These are phyloP conservation scores for Tetracentron sinense DNA, from an alignment of 164 flowering plant species.

Conservation along the genomic window DNA sequence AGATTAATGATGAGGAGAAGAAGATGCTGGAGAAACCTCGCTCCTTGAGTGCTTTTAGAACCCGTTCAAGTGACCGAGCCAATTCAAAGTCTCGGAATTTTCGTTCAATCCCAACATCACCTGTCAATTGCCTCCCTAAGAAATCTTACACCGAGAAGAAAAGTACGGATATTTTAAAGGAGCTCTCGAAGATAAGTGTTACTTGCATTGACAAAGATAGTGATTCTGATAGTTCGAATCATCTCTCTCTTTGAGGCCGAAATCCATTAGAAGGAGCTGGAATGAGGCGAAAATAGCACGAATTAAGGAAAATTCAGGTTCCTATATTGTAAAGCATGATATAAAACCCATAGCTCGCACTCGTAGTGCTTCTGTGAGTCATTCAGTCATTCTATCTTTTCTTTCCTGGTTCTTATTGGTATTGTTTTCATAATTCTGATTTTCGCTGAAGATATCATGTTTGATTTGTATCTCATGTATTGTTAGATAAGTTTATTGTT, in stretches of 20 bases:
- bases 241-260: constrained; percentile 17
- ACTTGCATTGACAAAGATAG: constrained; percentile 28
- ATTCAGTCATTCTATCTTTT: background rate
- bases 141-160: constrained; percentile 16
- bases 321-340: constrained; percentile 23
- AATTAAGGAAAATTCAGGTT: constrained; percentile 23
- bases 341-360: constrained; percentile 19
- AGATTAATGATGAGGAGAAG: constrained; percentile 13
- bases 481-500: background rate
- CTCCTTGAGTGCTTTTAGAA: constrained; percentile 39
- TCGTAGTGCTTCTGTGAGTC: constrained; percentile 42
- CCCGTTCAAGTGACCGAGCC: constrained; percentile 7
- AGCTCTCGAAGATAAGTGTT: constrained; percentile 17
- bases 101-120: constrained; percentile 14
- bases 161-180: constrained; percentile 12
- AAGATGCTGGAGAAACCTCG: constrained; percentile 13
- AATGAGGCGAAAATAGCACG: constrained; percentile 20
- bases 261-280: constrained; percentile 43
- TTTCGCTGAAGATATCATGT: background rate
- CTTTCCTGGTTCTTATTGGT: background rate
- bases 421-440: background rate
- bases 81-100: constrained; percentile 1
- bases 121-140: constrained; percentile 1
- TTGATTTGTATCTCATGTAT: background rate
- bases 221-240: constrained; percentile 42